These are phyloP conservation scores for Begonia loranthoides DNA, from an alignment of 306 rosid genomes.

Conservation along the genomic window DNA sequence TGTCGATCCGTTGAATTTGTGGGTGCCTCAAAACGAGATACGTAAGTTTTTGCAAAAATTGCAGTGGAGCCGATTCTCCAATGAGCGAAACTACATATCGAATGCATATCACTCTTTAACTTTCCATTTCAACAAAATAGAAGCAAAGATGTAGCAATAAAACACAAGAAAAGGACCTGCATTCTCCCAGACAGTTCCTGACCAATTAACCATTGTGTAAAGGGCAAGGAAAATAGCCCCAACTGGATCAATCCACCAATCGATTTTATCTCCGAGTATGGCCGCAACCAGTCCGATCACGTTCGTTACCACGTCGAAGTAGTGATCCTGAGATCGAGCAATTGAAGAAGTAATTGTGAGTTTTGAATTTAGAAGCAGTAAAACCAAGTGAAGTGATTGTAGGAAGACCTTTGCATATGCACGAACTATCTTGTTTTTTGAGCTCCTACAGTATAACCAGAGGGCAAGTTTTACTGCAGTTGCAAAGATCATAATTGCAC, in stretches of 20 bases:
- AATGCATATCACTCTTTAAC: neutral
- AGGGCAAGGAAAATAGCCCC: constrained; percentile 73
- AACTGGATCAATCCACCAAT: constrained; percentile 70
- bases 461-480: constrained; percentile 47
- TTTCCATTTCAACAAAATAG: no score
- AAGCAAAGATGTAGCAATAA: no score
- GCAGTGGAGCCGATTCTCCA: constrained; percentile 72
- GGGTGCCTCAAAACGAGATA: constrained; percentile 62
- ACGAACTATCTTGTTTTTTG: constrained; percentile 52
- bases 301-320: constrained; percentile 66
- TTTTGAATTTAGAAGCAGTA: no score
- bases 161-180: constrained; percentile 28
- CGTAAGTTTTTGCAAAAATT: constrained; percentile 66
- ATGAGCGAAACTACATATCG: constrained; percentile 46
- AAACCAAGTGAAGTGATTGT: no score
- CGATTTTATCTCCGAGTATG: constrained; percentile 47
- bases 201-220: constrained; percentile 70
- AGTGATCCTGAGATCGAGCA: constrained; percentile 44
- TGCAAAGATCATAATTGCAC: constrained; percentile 51
- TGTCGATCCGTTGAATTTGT: constrained; percentile 43
- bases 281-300: constrained; percentile 60
- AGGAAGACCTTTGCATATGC: constrained; percentile 54
- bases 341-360: neutral
- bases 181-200: constrained; percentile 62
- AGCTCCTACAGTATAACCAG: constrained; percentile 63